Evolutionary conservation across 345 rosid genomes (phyloP).

Genomic region (Populus davidiana): DNA sequence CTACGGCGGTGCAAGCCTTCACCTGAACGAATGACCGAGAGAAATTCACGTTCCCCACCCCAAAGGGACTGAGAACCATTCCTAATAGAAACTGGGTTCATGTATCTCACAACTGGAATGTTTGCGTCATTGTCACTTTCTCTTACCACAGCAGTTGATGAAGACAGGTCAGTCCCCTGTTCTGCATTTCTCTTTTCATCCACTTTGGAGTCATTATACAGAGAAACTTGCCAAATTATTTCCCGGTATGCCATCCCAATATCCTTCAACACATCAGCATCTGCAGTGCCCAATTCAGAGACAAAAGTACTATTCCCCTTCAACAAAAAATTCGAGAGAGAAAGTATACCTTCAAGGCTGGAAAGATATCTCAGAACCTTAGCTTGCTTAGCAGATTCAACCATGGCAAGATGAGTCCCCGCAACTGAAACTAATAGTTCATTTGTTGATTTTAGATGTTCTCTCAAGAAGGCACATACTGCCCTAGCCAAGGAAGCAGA

Average conservation of each 20-base stretch:
- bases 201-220: conserved; percentile 64
- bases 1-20: conserved; percentile 77
- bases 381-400: conserved; percentile 51
- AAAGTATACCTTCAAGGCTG: conserved; percentile 71
- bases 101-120: conserved; percentile 64
- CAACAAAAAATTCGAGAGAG: conserved; percentile 76
- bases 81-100: conserved; percentile 74
- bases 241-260: conserved; percentile 73
- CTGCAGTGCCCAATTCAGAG: conserved; percentile 77
- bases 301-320: conserved; percentile 71
- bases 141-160: conserved; percentile 68
- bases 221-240: conserved; percentile 81
- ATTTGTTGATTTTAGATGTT: conserved; percentile 61
- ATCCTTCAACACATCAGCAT: conserved; percentile 87
- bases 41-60: conserved; percentile 77
- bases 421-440: conserved; percentile 50
- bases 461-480: conserved; percentile 77
- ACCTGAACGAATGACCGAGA: conserved; percentile 72
- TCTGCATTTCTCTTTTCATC: conserved; percentile 60
- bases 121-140: conserved; percentile 79
- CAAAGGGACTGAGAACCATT: conserved; percentile 70
- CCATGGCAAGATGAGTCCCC: conserved; percentile 57
- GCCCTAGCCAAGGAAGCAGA: conserved; percentile 75
- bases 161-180: conserved; percentile 50
- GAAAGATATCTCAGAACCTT: conserved; percentile 67